Percentiles rank a stretch among this genome's conserved stretches.
Evolutionary conservation across 129 eudicot genomes (phyloP).

Genomic region (Arctium minus): DNA sequence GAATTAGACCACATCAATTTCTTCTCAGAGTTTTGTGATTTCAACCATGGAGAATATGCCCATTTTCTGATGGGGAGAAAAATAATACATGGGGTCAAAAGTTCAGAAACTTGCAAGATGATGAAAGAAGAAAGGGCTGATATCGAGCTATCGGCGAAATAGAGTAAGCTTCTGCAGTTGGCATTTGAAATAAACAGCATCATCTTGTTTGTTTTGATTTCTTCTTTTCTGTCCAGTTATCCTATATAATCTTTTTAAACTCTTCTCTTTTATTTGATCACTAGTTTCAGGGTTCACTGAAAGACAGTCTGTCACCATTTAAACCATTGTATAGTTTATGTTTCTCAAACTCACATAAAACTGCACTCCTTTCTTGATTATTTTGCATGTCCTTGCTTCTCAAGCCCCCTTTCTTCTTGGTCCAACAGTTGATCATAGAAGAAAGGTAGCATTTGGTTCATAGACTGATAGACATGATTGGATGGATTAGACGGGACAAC

Average conservation of each 20-base stretch:
- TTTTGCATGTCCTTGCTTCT: neutral
- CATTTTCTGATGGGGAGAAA: neutral
- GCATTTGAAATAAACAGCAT: neutral
- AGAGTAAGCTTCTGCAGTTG: no score
- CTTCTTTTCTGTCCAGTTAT: neutral
- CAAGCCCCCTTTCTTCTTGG: neutral
- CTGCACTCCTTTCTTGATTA: neutral
- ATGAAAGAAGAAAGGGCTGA: neutral
- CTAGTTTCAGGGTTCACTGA: neutral
- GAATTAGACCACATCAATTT: slow-evolving; percentile 7
- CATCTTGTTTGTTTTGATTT: neutral
- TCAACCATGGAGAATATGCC: neutral
- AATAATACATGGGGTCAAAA: neutral
- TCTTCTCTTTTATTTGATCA: neutral
- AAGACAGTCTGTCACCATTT: neutral
- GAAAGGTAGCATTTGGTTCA: neutral
- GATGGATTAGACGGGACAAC: no score
- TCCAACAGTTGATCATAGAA: neutral
- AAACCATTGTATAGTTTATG: neutral
- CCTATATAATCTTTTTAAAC: neutral
- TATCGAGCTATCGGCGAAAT: neutral
- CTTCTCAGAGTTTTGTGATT: neutral
- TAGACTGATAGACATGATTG: neutral
- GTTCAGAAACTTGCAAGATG: neutral
- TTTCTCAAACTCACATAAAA: neutral